Base-by-base conservation (phyloP, 148 eudicot genomes). In the Rhododendron henanense region DNA sequence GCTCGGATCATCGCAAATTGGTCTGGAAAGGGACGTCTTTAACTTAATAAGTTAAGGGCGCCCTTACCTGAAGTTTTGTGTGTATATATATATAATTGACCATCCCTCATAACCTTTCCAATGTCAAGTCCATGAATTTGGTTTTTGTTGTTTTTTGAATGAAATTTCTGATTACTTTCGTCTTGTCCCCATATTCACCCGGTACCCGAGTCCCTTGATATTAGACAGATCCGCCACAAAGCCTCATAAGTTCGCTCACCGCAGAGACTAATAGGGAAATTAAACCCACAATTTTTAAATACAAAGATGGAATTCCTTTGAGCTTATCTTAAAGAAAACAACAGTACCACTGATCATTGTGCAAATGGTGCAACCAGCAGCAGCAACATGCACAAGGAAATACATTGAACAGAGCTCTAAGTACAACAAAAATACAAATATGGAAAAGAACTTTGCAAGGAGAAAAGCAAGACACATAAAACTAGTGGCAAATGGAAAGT, bases 401-500 rank as follows among this genome's bases (percentile, higher is more conserved):
- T 83, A 78, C 88, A 65, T 51, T 65, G 78, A 78, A 78, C 88
- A 48, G 8, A 15, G 82, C 83, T 78, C 13, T 23, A 76, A 76
- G 53, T 3, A 47, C 74, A 87, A 82, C 55, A 78, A 65, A 82
- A 75, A 87, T 33, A 48, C 33, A 9, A 65, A 65, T 3, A 78
- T 41, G 19, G 41, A 65, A 65, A 47, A 47, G 85, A 63, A 39
- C 31, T 13, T 37, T 21, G 59, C 33, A 18, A 83, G n/a, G 59
- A 41, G 13, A 48, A 71, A 84, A n/a, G 79, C 51, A 67, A 37
- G 28, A 67, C 33, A 83, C 75, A 79, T 1, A 59, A 11, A 67
- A 61, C 81, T 63, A 83, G 83, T 87, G 88, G 83, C 79, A 50
- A 78, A 78, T 83, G 15, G 88, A 83, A 63, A 87, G 59, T 78